These are phyloP conservation scores for Sporobolomyces roseus DNA, from an alignment of 768 basidiomycete genomes.

Conservation along the genomic window DNA sequence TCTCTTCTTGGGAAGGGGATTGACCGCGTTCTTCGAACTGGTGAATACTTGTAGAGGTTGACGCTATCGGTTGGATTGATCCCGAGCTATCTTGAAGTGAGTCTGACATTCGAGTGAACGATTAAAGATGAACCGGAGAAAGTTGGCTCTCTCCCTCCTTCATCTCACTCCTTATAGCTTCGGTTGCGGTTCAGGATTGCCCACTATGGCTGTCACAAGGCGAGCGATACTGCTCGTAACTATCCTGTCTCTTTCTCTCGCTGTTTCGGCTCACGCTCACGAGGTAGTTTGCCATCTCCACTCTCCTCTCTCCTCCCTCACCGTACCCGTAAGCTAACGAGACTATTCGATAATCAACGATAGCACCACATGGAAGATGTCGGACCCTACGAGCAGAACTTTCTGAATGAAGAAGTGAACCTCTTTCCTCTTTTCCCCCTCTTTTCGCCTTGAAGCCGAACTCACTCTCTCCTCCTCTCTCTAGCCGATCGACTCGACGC, in stretches of 20 bases:
- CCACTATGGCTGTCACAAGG: no score
- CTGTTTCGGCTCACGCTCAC: constrained; percentile 15
- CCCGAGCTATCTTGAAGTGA: not conserved
- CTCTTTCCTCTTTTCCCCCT: not conserved
- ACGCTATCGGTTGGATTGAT: not conserved
- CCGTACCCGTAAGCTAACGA: not conserved
- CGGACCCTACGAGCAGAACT: constrained; percentile 34
- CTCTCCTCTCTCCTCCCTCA: not conserved
- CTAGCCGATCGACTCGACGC: constrained; percentile 65
- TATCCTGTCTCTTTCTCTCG: not conserved
- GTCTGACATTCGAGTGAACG: not conserved
- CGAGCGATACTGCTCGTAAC: no score
- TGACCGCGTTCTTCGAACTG: not conserved
- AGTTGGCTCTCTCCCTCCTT: not conserved
- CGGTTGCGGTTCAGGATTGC: no score
- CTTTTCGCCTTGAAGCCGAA: not conserved
- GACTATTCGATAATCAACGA: not conserved
- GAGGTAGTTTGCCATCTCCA: not conserved
- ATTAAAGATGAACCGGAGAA: not conserved
- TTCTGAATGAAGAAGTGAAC: constrained; percentile 34
- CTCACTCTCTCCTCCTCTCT: not conserved
- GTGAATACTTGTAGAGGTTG: not conserved
- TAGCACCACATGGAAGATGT: constrained; percentile 32
- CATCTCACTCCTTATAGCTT: not conserved
- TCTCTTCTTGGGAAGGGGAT: not conserved